phyloP scores from a whole-genome alignment of 2,329 filamentous ascomycete species.

The Penicillium thymicola region DNA sequence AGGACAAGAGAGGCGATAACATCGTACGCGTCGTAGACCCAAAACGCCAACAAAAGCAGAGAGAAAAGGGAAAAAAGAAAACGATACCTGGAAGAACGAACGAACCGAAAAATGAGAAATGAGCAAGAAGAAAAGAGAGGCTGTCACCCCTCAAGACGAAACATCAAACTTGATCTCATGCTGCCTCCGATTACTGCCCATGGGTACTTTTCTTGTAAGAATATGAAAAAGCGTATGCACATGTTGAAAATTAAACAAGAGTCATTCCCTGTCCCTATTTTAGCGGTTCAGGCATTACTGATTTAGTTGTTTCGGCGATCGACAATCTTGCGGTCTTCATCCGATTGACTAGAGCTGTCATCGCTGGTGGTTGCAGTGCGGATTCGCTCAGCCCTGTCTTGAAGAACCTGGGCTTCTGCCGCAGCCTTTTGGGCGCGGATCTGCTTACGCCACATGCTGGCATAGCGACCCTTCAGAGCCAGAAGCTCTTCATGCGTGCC shows the following conservation, averaged over 20 bases:
- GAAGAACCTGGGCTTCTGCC: slow-evolving; percentile 53
- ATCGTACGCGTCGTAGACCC: slow-evolving; percentile 32
- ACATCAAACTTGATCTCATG: slow-evolving; percentile 5
- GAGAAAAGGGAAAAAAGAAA: slow-evolving; percentile 5
- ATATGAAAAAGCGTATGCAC: slow-evolving; percentile 22
- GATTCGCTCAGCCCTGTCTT: slow-evolving; percentile 39
- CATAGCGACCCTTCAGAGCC: slow-evolving; percentile 67
- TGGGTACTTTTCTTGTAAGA: slow-evolving; percentile 10
- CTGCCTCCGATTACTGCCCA: slow-evolving; percentile 15
- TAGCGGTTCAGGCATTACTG: slow-evolving; percentile 54
- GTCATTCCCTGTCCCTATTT: slow-evolving; percentile 79
- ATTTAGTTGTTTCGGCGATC: slow-evolving; percentile 34
- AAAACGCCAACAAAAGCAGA: slow-evolving; percentile 31
- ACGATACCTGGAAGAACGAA: slow-evolving; percentile 8
- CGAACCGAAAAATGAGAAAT: slow-evolving; percentile 13
- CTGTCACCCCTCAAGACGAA: slow-evolving; percentile 3
- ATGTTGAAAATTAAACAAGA: slow-evolving; percentile 49
- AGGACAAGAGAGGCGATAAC: slow-evolving; percentile 23
- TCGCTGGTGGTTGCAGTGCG: slow-evolving; percentile 43
- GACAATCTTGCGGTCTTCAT: slow-evolving; percentile 42
- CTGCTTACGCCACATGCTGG: slow-evolving; percentile 86
- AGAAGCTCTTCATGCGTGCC: slow-evolving; percentile 78
- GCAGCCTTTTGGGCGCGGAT: slow-evolving; percentile 71
- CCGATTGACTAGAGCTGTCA: slow-evolving; percentile 49
- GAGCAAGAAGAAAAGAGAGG: background rate